Conservation (phyloP, 2,329 filamentous ascomycete genomes). For the Claviceps capensis region DNA sequence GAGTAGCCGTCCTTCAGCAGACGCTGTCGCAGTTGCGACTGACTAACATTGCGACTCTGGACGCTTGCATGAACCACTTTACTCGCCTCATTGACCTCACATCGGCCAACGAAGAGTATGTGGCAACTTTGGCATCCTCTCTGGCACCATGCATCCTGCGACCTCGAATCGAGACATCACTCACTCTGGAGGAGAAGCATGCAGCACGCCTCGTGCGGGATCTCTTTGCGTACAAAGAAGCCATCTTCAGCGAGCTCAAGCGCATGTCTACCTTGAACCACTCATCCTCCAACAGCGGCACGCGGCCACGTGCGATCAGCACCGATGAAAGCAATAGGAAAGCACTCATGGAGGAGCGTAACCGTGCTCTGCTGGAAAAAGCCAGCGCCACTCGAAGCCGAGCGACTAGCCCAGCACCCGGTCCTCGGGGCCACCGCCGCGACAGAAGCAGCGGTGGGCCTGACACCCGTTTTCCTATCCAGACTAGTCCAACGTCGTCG, state of each 20-base stretch:
- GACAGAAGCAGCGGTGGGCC: slow-evolving; percentile 64
- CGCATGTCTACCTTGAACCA: slow-evolving; percentile 63
- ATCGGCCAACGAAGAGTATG: slow-evolving; percentile 81
- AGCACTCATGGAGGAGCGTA: slow-evolving; percentile 86
- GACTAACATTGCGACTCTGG: slow-evolving; percentile 96
- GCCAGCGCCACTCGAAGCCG: slow-evolving; percentile 52
- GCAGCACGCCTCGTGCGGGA: slow-evolving; percentile 82
- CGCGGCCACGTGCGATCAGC: slow-evolving; percentile 72
- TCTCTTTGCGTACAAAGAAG: slow-evolving; percentile 83
- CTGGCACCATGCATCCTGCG: slow-evolving; percentile 80
- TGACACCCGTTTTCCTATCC: slow-evolving; percentile 75
- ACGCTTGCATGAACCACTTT: slow-evolving; percentile 96
- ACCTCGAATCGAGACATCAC: slow-evolving; percentile 71
- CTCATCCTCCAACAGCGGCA: slow-evolving; percentile 40
- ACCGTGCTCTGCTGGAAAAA: slow-evolving; percentile 63
- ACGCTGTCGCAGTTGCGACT: slow-evolving; percentile 89
- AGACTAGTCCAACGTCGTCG: slow-evolving; percentile 46
- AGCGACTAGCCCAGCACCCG: slow-evolving; percentile 58
- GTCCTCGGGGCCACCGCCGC: slow-evolving; percentile 52
- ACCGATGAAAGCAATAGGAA: slow-evolving; percentile 93
- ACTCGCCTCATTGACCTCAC: slow-evolving; percentile 93
- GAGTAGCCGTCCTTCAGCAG: slow-evolving; percentile 84
- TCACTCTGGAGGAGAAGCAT: slow-evolving; percentile 93
- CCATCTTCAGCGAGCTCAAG: slow-evolving; percentile 92
- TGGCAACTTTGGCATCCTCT: slow-evolving; percentile 56